A percentile compares a stretch with the other conserved stretches of the same genome.
Conservation (phyloP, 169 alveolate species). For the Eimeria mitis region DNA sequence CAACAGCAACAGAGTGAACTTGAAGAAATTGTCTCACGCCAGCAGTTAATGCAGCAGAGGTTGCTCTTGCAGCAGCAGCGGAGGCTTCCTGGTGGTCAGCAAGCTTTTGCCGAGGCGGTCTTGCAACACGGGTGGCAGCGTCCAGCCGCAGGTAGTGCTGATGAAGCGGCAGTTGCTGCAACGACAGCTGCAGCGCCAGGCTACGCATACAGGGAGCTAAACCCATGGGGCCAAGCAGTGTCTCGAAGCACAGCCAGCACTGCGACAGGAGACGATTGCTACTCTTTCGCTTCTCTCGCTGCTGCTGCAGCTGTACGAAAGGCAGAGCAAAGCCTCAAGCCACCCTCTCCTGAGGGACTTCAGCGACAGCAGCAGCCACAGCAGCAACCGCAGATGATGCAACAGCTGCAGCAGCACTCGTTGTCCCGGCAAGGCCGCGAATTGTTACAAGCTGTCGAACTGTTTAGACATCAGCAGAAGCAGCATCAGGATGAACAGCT, state of each 20-base stretch:
- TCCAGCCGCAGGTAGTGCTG: constrained; percentile 44
- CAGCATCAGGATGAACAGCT: constrained; percentile 19
- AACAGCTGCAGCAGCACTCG: constrained; percentile 67
- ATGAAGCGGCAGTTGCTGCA: constrained; percentile 54
- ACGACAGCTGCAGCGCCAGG: constrained; percentile 62
- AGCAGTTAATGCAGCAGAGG: constrained; percentile 48
- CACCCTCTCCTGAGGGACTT: constrained; percentile 36
- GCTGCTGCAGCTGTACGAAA: constrained; percentile 74
- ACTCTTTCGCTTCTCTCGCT: constrained; percentile 52
- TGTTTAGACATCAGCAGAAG: constrained; percentile 63
- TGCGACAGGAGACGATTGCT: constrained; percentile 73
- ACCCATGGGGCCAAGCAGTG: constrained; percentile 67
- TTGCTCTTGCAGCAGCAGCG: constrained; percentile 63
- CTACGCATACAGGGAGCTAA: constrained; percentile 58
- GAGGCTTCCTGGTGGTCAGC: constrained; percentile 37
- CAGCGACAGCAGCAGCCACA: constrained; percentile 51
- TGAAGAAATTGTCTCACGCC: constrained; percentile 30
- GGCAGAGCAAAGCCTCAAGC: constrained; percentile 56
- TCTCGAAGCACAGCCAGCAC: constrained; percentile 78
- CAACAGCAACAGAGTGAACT: constrained; percentile 41
- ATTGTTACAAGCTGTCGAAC: constrained; percentile 57
- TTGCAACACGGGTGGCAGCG: constrained; percentile 66
- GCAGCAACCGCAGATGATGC: constrained; percentile 60
- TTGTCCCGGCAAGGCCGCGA: constrained; percentile 60
- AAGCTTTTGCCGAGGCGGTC: constrained; percentile 50